Conservation (phyloP, 805 yeast genomes). For the Dipodascus albidus region DNA sequence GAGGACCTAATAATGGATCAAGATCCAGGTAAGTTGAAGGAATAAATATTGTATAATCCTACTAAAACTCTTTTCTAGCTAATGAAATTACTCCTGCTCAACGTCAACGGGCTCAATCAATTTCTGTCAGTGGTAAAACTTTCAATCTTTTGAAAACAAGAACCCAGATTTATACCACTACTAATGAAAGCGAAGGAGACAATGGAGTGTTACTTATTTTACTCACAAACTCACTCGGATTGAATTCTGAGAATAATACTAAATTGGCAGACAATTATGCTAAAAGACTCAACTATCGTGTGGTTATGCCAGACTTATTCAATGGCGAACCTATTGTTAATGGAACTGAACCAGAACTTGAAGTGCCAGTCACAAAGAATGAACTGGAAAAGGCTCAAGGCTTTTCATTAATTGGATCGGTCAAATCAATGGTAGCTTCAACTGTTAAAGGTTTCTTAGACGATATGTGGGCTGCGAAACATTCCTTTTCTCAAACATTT, state of each 20-base stretch:
- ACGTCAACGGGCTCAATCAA: neutral
- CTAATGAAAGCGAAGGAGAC: neutral
- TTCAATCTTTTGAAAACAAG: constrained; percentile 14
- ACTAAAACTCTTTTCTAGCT: neutral
- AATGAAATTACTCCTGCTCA: neutral
- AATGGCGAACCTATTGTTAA: constrained; percentile 18
- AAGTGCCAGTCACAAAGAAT: constrained; percentile 4
- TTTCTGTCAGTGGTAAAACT: constrained; percentile 11
- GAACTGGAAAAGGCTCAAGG: neutral
- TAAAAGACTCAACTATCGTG: constrained; percentile 17
- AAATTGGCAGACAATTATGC: constrained; percentile 22
- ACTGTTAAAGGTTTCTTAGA: constrained; percentile 23
- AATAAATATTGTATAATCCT: too few relatives aligned
- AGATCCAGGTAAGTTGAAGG: neutral
- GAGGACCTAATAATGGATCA: neutral
- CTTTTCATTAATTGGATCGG: constrained; percentile 7
- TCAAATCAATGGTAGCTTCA: constrained; percentile 18
- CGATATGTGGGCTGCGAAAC: constrained; percentile 27
- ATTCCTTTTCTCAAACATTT: constrained; percentile 21
- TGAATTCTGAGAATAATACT: constrained; percentile 20
- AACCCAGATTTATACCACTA: constrained; percentile 14
- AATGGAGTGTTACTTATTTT: constrained; percentile 11
- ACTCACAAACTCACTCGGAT: constrained; percentile 24
- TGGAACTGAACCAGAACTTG: neutral
- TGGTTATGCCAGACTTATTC: constrained; percentile 24